Conservation (phyloP, 176 grass and related monocot genomes). For the Rhipidocladum racemiflorum region DNA sequence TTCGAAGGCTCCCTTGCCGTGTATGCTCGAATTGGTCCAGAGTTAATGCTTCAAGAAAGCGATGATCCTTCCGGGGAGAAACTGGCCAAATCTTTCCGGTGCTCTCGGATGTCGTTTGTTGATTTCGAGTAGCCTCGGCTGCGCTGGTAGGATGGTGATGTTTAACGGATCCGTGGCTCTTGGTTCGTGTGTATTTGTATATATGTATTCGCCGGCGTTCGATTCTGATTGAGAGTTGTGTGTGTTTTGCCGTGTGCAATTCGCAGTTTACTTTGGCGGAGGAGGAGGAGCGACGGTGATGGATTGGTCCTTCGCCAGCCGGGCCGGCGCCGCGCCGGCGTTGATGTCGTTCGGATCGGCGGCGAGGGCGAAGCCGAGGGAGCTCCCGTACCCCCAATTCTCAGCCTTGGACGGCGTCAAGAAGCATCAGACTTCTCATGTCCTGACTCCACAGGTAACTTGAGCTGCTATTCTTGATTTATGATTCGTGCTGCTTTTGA, state of each 20-base stretch:
- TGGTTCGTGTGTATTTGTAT: not conserved
- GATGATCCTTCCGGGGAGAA: not conserved
- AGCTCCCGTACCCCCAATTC: constrained; percentile 32
- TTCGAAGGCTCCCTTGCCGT: constrained; percentile 11
- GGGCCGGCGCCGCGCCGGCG: constrained; percentile 35
- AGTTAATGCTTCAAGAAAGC: constrained; percentile 24
- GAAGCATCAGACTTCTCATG: constrained; percentile 17
- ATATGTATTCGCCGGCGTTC: not conserved
- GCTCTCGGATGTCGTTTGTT: not conserved
- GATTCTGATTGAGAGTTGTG: not conserved
- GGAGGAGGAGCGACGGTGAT: constrained; percentile 39
- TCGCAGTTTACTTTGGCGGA: constrained; percentile 53
- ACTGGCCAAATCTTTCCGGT: constrained; percentile 38
- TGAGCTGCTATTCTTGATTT: not conserved
- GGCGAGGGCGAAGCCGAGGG: constrained; percentile 42
- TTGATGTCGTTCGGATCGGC: constrained; percentile 64
- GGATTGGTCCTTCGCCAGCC: constrained; percentile 69
- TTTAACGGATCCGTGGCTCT: constrained; percentile 29
- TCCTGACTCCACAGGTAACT: constrained; percentile 53
- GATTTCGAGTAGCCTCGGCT: constrained; percentile 1
- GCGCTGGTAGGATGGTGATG: constrained; percentile 23
- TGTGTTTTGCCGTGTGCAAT: not conserved
- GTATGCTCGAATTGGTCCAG: constrained; percentile 9
- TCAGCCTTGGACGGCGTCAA: constrained; percentile 37
- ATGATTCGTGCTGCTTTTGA: not conserved